These are phyloP conservation scores for Tritrichomonas foetus DNA, from an alignment of 208 protist genomes.

Conservation along the genomic window DNA sequence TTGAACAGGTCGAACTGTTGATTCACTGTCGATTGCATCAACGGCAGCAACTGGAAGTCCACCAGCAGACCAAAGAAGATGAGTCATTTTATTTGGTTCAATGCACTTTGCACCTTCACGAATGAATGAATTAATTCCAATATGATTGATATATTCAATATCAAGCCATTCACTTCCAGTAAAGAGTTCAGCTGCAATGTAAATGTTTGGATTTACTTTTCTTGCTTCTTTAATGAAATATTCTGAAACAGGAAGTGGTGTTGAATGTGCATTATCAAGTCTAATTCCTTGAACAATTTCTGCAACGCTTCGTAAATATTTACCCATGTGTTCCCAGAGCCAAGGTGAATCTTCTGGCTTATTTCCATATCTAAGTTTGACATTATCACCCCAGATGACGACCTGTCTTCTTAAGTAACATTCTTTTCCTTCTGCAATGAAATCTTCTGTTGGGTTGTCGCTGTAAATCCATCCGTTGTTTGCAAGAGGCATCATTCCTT, in stretches of 20 bases:
- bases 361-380: neutral
- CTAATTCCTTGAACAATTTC: neutral
- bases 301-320: neutral
- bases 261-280: constrained; percentile 31
- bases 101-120: neutral
- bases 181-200: neutral
- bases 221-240: constrained; percentile 8
- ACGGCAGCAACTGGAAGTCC: neutral
- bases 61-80: neutral
- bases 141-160: constrained; percentile 32
- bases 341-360: constrained; percentile 25
- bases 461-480: constrained; percentile 14
- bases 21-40: neutral
- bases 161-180: neutral
- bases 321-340: neutral
- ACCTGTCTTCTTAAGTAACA: neutral
- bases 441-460: constrained; percentile 18
- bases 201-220: neutral
- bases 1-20: neutral
- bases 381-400: constrained; percentile 16
- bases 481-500: neutral
- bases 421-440: neutral
- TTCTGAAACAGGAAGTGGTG: neutral
- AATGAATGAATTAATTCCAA: constrained; percentile 10
- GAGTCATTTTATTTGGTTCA: neutral